Conservation (phyloP, 345 rosid species). For the Draba incana region DNA sequence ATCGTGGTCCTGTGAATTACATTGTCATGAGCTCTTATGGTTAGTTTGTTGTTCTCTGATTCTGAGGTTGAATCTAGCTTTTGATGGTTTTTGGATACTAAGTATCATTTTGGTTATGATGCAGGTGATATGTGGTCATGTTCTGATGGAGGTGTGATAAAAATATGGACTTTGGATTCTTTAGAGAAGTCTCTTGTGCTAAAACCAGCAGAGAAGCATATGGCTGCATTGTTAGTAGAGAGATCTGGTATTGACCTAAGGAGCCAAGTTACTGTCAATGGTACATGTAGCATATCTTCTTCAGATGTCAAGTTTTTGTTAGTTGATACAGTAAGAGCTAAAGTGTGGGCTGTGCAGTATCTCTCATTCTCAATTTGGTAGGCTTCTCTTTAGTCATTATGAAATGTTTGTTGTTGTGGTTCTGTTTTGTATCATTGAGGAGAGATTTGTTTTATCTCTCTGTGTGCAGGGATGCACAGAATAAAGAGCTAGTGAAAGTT, state of each 20-base stretch:
- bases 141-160: conserved; percentile 68
- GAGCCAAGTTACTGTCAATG: conserved; percentile 85
- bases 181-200: conserved; percentile 82
- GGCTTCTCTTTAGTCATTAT: conserved; percentile 2
- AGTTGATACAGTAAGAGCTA: conserved; percentile 65
- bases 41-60: conserved; percentile 39
- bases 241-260: conserved; percentile 84
- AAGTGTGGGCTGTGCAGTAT: conserved; percentile 78
- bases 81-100: conserved; percentile 20
- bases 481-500: conserved; percentile 78
- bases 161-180: conserved; percentile 84
- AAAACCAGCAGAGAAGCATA: conserved; percentile 71
- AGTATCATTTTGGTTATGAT: conserved; percentile 16
- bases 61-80: not conserved
- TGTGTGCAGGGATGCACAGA: conserved; percentile 72
- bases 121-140: conserved; percentile 93
- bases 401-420: conserved; percentile 23
- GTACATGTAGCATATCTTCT: conserved; percentile 75
- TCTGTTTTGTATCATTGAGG: conserved; percentile 28
- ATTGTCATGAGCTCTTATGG: conserved; percentile 73
- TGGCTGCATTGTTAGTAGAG: conserved; percentile 92
- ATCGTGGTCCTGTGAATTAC: conserved; percentile 71
- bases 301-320: conserved; percentile 73
- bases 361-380: conserved; percentile 77
- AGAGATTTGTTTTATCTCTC: conserved; percentile 21